Base-by-base conservation (phyloP, 2,329 filamentous ascomycete species). In the Chalaropsis thielavioides region DNA sequence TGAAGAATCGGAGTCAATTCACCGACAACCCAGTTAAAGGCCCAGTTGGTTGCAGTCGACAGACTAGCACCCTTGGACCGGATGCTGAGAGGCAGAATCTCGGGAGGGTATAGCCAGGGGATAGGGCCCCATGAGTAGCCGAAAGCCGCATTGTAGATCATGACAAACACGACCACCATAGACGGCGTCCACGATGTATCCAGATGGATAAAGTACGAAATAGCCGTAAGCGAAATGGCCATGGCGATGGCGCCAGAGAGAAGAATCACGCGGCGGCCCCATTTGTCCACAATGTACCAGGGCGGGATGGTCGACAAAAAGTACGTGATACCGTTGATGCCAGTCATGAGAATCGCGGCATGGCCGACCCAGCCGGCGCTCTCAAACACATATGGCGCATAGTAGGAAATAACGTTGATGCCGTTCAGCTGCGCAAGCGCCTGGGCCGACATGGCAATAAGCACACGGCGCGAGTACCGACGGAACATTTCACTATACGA, bases 391-490 rank as follows among this genome's bases (percentile, higher is more conserved):
- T 95, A 85, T 0, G 94, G 94, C 0, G 94, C 94, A 73, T 99
- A 99, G 80, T 97, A 99, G 0, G 92, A 97, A 69, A 99, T 99
- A 73, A 99, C 94, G 76, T 99, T 99, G 78, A 99, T 99, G 69
- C 94, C 94, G 77, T 97, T 97, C 64, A 99, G 84, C 76, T 99
- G 94, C 35, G 94, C 94, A 69, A 99, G 83, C 5, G 87, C 91
- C 75, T 97, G 94, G 3, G 94, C 94, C 41, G 92, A 97, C 94
- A 97, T 97, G 76, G 94, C 94, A 73, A 97, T 97, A 72, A 97
- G 90, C 69, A 97, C 92, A 63, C 94, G 90, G 71, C 88, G 94
- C 73, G 82, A 83, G 78, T 97, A 97, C 68, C 90, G 85, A 71
- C 83, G 87, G 80, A 97, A 99, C 94, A 99, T 99, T 68, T 97